Conservation (phyloP, 345 rosid species). For the Balakata baccata region DNA sequence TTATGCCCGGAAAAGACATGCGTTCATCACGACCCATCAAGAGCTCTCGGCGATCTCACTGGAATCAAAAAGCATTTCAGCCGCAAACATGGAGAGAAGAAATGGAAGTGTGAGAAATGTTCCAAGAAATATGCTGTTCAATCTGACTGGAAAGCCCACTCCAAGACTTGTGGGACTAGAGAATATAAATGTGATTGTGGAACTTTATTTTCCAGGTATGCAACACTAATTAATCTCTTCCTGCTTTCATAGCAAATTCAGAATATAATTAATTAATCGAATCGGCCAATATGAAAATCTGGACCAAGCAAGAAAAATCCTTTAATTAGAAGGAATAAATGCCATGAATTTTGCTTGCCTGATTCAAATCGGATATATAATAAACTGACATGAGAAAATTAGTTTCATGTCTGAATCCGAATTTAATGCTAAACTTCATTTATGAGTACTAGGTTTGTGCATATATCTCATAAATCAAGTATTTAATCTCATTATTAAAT, state of each 20-base stretch:
- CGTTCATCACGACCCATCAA: constrained; percentile 78
- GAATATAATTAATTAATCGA: too few relatives aligned
- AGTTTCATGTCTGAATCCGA: constrained; percentile 13
- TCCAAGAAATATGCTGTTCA: constrained; percentile 96
- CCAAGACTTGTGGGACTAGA: constrained; percentile 90
- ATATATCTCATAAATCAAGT: not conserved
- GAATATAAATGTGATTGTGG: constrained; percentile 98
- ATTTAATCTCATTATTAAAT: not conserved
- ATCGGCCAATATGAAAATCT: too few relatives aligned
- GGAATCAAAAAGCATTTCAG: constrained; percentile 94
- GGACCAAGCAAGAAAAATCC: too few relatives aligned
- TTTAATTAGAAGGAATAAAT: too few relatives aligned
- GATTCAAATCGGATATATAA: too few relatives aligned
- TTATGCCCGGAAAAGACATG: constrained; percentile 90
- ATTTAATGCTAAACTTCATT: constrained; percentile 33
- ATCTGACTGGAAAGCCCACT: constrained; percentile 97
- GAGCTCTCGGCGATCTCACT: constrained; percentile 94
- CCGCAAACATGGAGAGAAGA: constrained; percentile 94
- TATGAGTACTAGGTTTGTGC: constrained; percentile 17
- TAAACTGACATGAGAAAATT: too few relatives aligned
- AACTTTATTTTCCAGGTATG: constrained; percentile 85
- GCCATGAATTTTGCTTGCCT: too few relatives aligned
- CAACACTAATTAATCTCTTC: not conserved
- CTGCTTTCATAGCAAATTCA: not conserved
- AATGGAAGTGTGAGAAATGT: constrained; percentile 95